These are phyloP conservation scores for Alternaria tenuissima DNA, from an alignment of 2,329 filamentous ascomycete species.

Conservation along the genomic window DNA sequence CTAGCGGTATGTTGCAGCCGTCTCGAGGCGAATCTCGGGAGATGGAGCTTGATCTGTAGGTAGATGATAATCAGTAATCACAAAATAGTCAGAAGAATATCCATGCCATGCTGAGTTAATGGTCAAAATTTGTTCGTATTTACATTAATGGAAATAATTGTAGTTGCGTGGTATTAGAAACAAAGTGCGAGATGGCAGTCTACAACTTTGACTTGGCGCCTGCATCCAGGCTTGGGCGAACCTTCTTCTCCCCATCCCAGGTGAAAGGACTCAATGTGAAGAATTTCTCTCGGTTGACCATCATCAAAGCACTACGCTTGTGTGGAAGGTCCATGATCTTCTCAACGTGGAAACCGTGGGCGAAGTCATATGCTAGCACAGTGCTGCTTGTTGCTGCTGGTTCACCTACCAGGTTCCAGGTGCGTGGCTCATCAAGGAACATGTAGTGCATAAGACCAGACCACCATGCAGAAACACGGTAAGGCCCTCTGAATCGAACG, in stretches of 20 bases:
- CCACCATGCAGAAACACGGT: conserved; percentile 67
- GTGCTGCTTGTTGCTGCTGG: conserved; percentile 75
- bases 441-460: conserved; percentile 66
- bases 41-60: background rate
- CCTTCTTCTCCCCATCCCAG: conserved; percentile 49
- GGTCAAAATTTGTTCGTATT: background rate
- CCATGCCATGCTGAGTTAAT: background rate
- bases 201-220: conserved; percentile 47
- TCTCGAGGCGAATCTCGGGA: background rate
- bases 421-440: conserved; percentile 67
- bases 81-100: background rate
- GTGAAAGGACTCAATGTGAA: conserved; percentile 71
- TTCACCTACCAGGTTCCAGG: conserved; percentile 68
- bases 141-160: background rate
- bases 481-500: conserved; percentile 61
- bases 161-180: conserved; percentile 1
- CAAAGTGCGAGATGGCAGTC: background rate
- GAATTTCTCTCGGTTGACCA: conserved; percentile 71
- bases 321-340: conserved; percentile 77
- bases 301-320: conserved; percentile 73
- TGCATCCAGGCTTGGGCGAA: conserved; percentile 46
- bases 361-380: conserved; percentile 77
- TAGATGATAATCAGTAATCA: background rate
- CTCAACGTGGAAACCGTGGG: conserved; percentile 75
- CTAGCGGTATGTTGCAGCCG: background rate